Base-by-base conservation (phyloP, 129 eudicot species). In the Flaveria robusta region DNA sequence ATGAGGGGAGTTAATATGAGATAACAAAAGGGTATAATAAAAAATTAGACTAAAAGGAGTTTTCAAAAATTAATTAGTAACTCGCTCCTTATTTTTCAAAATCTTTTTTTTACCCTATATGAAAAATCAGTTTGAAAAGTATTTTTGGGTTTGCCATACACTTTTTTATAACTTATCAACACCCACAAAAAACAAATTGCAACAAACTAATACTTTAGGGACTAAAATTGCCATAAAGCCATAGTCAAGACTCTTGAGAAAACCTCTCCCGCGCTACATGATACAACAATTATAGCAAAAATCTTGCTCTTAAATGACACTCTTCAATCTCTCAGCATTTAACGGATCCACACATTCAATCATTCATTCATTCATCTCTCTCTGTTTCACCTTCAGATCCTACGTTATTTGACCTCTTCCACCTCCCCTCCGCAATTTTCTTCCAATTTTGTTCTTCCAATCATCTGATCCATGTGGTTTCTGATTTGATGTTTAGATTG, bases 311-410 rank as follows among this genome's bases (percentile, higher is more conserved):
- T 26, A 51, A 77, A 51, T 49, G 39, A 62, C 27, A 76, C 68
- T 52, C 63, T 67, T 39, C 66, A 46, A 76, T 76, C 45, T 34
- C 43, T 52, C 56, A 77, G 42, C 52, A 20, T 70, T 70, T 78
- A 62, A 70, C 52, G 82, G 82, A 78, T 78, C 77, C 11, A 71
- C 77, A 34, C 77, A 78, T 71, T 31, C 27, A 20, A 19, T 70
- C 52, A 67, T 43, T 31, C 37, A 31, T 4, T 31, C 37, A 4
- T 31, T 31, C 37, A 31, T 34, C 39, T 66, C 18, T 39, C 55
- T 51, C 62, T 65, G 8, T 20, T 43, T 59, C 26, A 26, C 34
- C 58, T 68, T 50, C 47, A 24, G 14, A 68, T 42, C 59, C 7
- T 69, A 23, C 70, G 60, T 54, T 68, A 62, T 68, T 58, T 52